Evolutionary conservation across 2,329 filamentous ascomycete species (phyloP), one percentile per base, ranked within the genome.

Genomic region (Curvularia sp.): DNA sequence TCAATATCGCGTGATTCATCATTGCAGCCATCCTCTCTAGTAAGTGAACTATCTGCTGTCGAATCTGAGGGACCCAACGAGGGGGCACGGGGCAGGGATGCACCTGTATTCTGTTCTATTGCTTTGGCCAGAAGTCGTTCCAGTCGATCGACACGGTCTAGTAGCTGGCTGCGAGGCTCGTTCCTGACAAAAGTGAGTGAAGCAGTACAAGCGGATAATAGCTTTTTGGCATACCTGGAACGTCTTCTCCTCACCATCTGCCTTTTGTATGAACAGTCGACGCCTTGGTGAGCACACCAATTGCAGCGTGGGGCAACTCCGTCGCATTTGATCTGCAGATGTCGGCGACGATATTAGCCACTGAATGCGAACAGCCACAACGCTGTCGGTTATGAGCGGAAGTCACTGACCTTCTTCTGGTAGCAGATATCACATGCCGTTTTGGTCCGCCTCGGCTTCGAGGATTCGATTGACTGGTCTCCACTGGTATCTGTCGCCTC

Each of bases 371-470:
- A 28, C 8, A 45, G 42, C 42, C 42, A 30, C n/a, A 12, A 18
- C 2, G 9, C 9, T 43, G 21, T 27, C 41, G 41, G 41, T 23
- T 43, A 43, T 27, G 13, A 28, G 19, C 25, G n/a, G 28, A 45
- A 45, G 42, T 15, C n/a, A 23, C 42, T 45, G 42, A 45, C 42
- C 42, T 45, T 45, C 25, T 45, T 45, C 8, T 45, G 8, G 42
- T 45, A 45, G n/a, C 42, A 45, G 25, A 45, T n/a, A 45, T 45
- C 42, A 45, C 42, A 45, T n/a, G 42, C 42, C 42, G 18, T 45
- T 7, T 25, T 45, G 7, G 19, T 45, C 3, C 42, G 42, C 25
- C 13, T 45, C n/a, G 13, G 25, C 42, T 45, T 45, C 42, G 15
- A 23, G 28, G 42, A 30, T 45, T 45, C 25, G 15, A 10, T 15